A percentile compares a stretch with the other conserved stretches of the same genome.
Evolutionary conservation across 176 grass and related monocot species (phyloP).

Genomic region (Dactylis glomerata): DNA sequence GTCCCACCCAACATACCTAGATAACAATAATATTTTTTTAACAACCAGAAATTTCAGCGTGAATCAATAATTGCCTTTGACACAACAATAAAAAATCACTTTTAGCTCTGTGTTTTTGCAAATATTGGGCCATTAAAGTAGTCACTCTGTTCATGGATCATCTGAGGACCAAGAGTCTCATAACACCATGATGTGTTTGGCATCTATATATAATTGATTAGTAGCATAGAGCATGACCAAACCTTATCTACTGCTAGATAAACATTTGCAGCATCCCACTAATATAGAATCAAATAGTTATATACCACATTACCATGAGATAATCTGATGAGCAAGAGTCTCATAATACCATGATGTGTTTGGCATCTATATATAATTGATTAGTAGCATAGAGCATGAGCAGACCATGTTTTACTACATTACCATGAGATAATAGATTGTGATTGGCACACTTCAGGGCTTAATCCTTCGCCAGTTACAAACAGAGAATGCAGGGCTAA

Average conservation of each 20-base stretch:
- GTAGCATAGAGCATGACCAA: neutral
- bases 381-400: neutral
- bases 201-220: neutral
- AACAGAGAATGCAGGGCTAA: neutral
- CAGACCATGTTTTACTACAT: neutral
- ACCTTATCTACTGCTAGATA: neutral
- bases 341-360: neutral
- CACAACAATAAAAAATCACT: neutral
- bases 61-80: neutral
- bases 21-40: neutral
- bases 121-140: neutral
- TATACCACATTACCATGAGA: neutral
- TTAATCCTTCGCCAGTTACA: neutral
- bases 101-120: neutral
- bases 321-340: neutral
- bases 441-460: neutral
- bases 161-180: neutral
- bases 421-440: neutral
- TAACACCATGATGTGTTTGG: neutral
- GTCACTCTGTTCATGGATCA: neutral
- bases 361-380: neutral
- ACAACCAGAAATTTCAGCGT: neutral
- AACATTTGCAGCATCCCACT: neutral
- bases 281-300: neutral
- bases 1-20: neutral